Percentiles rank a stretch among this genome's conserved stretches.
Evolutionary conservation across 2,329 filamentous ascomycete species (phyloP).

Genomic region (Hyphodiscus sp.): DNA sequence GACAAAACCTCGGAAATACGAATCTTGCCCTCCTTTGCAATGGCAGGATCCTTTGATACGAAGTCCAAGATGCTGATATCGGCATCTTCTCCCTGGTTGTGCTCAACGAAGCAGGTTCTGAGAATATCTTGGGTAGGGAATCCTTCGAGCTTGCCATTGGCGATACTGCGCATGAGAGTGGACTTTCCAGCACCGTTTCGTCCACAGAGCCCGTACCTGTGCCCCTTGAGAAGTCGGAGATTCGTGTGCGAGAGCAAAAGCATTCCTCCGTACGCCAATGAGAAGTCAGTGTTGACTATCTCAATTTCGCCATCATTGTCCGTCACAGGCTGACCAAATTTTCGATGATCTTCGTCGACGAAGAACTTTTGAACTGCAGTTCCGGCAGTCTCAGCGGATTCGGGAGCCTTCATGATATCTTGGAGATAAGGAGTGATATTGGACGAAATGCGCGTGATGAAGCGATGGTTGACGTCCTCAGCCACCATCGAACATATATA

Average conservation of each 20-base stretch:
- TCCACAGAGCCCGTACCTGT: constrained; percentile 94
- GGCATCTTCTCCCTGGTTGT: constrained; percentile 97
- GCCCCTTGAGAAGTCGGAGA: constrained; percentile 86
- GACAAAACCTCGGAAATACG: constrained; percentile 77
- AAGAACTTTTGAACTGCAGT: constrained; percentile 72
- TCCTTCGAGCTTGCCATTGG: constrained; percentile 90
- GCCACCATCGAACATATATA: constrained; percentile 82
- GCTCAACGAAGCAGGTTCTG: constrained; percentile 95
- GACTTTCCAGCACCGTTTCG: constrained; percentile 98
- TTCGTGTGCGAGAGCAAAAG: constrained; percentile 94
- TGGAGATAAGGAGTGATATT: constrained; percentile 71
- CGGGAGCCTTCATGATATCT: constrained; percentile 56
- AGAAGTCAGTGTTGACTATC: constrained; percentile 97
- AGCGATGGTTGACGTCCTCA: constrained; percentile 80
- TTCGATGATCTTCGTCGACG: constrained; percentile 77
- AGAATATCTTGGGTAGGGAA: constrained; percentile 91
- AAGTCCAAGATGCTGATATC: constrained; percentile 95
- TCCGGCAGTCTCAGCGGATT: constrained; percentile 57
- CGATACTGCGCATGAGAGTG: constrained; percentile 96
- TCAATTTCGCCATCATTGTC: constrained; percentile 90
- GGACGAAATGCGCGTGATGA: constrained; percentile 63
- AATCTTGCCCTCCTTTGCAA: constrained; percentile 70
- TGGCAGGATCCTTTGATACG: constrained; percentile 80
- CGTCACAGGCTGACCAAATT: constrained; percentile 75
- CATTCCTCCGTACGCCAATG: constrained; percentile 96